These are phyloP conservation scores for Penicillium turbatum DNA, from an alignment of 495 filamentous ascomycete genomes.

Conservation along the genomic window DNA sequence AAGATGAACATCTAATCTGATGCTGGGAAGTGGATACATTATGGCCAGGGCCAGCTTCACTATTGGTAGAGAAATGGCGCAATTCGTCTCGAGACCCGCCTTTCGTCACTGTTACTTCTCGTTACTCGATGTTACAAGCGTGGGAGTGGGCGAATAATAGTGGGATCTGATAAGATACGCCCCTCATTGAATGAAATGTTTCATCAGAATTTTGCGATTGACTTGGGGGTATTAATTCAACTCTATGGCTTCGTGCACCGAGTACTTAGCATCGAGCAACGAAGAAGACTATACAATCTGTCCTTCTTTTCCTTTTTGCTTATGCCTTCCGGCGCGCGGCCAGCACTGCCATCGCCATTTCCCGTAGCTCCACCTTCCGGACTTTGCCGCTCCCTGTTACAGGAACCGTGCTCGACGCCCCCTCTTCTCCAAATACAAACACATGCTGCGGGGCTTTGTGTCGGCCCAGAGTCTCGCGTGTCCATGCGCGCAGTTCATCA, in stretches of 20 bases:
- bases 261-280: neutral
- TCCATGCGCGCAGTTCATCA: constrained; percentile 56
- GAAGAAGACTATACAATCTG: neutral
- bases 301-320: neutral
- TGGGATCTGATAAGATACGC: constrained; percentile 16
- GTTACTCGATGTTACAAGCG: neutral
- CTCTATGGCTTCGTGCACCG: neutral
- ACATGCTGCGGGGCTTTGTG: constrained; percentile 65
- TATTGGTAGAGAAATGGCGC: constrained; percentile 10
- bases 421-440: constrained; percentile 61
- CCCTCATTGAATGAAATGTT: neutral
- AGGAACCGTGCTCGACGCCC: constrained; percentile 52
- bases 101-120: constrained; percentile 2
- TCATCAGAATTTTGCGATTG: neutral
- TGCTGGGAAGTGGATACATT: constrained; percentile 3
- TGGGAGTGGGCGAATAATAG: neutral
- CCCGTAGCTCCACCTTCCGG: constrained; percentile 61
- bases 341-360: constrained; percentile 50
- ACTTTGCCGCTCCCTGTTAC: constrained; percentile 71
- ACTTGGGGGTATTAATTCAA: constrained; percentile 4
- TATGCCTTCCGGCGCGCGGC: constrained; percentile 14
- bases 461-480: constrained; percentile 54
- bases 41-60: neutral
- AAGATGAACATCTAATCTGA: constrained; percentile 37
- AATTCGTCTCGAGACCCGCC: constrained; percentile 2